phyloP scores from a whole-genome alignment of 768 basidiomycete genomes.

The Cystobasidiopsis lactophilus region DNA sequence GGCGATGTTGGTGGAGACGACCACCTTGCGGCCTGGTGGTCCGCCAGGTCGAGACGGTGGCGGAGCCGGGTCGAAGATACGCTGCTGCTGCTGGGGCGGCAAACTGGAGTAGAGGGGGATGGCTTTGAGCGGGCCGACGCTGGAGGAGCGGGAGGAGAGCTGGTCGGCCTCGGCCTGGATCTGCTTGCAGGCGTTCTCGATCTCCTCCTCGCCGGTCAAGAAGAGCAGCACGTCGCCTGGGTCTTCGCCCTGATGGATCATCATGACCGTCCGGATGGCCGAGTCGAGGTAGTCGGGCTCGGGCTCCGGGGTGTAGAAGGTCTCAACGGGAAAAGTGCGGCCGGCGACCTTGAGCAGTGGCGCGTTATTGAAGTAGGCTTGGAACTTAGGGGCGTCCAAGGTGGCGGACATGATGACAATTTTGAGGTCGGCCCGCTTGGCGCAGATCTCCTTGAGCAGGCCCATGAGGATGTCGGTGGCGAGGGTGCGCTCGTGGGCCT shows the following conservation, averaged over 20 bases:
- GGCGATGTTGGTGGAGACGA: constrained; percentile 90
- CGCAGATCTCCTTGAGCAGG: constrained; percentile 61
- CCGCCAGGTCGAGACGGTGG: constrained; percentile 37
- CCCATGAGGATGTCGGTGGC: constrained; percentile 99
- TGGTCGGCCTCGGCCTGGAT: constrained; percentile 81
- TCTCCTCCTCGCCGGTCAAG: constrained; percentile 95
- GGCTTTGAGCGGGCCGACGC: constrained; percentile 66
- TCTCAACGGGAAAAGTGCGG: constrained; percentile 83
- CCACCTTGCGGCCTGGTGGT: constrained; percentile 74
- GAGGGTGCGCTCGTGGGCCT: constrained; percentile 92
- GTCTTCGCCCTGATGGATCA: constrained; percentile 91
- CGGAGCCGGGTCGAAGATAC: constrained; percentile 83
- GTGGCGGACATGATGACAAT: constrained; percentile 98
- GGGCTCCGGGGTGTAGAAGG: constrained; percentile 27
- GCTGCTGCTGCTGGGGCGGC: constrained; percentile 81
- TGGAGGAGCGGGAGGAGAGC: constrained; percentile 33
- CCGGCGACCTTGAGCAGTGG: constrained; percentile 38
- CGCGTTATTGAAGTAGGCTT: constrained; percentile 54
- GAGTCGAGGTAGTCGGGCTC: constrained; percentile 72
- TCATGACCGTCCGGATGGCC: constrained; percentile 80
- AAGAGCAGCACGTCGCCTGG: constrained; percentile 82
- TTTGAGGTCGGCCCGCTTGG: constrained; percentile 66
- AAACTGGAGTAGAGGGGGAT: constrained; percentile 88
- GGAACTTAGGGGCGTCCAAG: constrained; percentile 87
- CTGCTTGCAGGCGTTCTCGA: constrained; percentile 84